Conservation (phyloP, 2,329 filamentous ascomycete genomes). For the Neopestalotiopsis sp. region DNA sequence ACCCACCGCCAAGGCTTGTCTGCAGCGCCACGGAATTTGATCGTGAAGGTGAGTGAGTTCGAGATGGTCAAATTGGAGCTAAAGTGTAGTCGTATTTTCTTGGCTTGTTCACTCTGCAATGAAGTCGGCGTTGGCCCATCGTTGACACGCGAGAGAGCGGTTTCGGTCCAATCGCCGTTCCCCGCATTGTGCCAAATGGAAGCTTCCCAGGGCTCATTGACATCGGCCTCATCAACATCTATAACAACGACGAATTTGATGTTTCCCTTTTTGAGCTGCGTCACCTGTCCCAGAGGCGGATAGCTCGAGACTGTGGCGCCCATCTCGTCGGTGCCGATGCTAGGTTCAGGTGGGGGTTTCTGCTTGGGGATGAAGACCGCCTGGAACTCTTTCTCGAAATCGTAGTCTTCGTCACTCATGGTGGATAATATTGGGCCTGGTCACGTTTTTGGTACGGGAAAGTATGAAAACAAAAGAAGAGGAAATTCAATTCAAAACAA, state of each 20-base stretch:
- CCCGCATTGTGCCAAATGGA: constrained; percentile 73
- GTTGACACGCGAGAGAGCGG: constrained; percentile 37
- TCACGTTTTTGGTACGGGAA: not conserved
- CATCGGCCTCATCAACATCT: constrained; percentile 62
- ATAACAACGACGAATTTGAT: constrained; percentile 72
- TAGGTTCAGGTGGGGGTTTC: constrained; percentile 33
- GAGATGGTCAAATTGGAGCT: constrained; percentile 52
- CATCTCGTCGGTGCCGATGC: constrained; percentile 36
- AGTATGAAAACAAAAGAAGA: not conserved
- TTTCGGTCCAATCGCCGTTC: constrained; percentile 61
- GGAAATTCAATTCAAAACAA: not conserved
- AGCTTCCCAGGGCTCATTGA: constrained; percentile 70
- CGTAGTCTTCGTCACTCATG: constrained; percentile 33
- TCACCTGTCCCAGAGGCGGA: constrained; percentile 79
- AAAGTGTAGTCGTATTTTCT: constrained; percentile 57
- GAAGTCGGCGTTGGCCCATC: constrained; percentile 46
- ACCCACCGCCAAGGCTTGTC: constrained; percentile 72
- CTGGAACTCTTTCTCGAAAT: constrained; percentile 43
- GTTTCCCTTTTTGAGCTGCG: constrained; percentile 55
- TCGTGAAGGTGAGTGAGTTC: constrained; percentile 65
- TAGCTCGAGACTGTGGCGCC: constrained; percentile 52
- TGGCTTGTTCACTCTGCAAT: constrained; percentile 49
- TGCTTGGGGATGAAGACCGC: constrained; percentile 43
- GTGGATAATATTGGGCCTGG: not conserved
- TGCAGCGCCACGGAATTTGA: constrained; percentile 66